Percentiles rank a stretch among this genome's conserved stretches.
These are phyloP conservation scores for Fusarium sp. DNA, from an alignment of 2,329 filamentous ascomycete species.

Conservation along the genomic window DNA sequence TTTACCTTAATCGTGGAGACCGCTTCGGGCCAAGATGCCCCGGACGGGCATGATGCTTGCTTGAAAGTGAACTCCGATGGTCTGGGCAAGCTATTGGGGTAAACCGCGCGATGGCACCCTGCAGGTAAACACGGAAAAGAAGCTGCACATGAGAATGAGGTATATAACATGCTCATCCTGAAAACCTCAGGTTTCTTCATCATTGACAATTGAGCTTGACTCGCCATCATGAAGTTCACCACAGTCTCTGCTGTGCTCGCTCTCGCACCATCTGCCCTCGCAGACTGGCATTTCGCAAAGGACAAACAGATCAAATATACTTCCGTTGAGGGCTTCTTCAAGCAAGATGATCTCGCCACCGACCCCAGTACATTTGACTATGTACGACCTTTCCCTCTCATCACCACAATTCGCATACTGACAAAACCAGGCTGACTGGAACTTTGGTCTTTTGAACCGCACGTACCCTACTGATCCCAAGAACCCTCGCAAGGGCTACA, in stretches of 20 bases:
- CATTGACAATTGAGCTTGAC: background rate
- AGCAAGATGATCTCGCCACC: conserved; percentile 71
- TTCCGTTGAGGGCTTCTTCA: conserved; percentile 71
- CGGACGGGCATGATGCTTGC: conserved; percentile 10
- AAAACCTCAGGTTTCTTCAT: background rate
- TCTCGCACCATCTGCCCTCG: conserved; percentile 47
- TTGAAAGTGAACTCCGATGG: background rate
- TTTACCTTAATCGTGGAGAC: conserved; percentile 1
- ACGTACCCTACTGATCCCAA: conserved; percentile 68
- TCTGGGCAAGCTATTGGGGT: conserved; percentile 9
- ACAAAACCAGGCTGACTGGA: conserved; percentile 62
- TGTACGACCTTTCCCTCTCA: conserved; percentile 55
- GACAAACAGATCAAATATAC: conserved; percentile 67
- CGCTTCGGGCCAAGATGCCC: conserved; percentile 34
- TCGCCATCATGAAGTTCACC: conserved; percentile 50
- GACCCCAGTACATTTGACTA: conserved; percentile 72
- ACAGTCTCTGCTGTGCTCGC: conserved; percentile 49
- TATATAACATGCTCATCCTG: conserved; percentile 23
- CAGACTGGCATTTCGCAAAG: conserved; percentile 51
- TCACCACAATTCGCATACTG: conserved; percentile 5
- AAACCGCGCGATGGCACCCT: conserved; percentile 28
- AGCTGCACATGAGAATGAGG: background rate
- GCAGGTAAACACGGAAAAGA: background rate
- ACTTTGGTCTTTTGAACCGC: conserved; percentile 75
- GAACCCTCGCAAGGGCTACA: conserved; percentile 52